phyloP scores from a whole-genome alignment of 2,329 filamentous ascomycete species.

The Fulvia fulva region DNA sequence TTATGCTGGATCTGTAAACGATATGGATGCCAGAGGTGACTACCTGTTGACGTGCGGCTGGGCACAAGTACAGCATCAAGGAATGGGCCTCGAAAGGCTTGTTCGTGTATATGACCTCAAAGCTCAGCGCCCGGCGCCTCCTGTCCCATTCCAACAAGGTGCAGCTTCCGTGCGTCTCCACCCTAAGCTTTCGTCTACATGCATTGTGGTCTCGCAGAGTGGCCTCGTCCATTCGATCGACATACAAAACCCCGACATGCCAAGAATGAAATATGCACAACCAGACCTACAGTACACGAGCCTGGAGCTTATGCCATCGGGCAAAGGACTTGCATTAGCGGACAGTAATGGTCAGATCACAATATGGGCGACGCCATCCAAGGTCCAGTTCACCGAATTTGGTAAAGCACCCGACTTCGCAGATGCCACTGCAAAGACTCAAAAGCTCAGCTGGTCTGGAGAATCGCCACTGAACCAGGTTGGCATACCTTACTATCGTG shows the following conservation, averaged over 20 bases:
- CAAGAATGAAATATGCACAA: conserved; percentile 79
- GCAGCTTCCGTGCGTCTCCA: conserved; percentile 96
- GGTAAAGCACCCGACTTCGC: conserved; percentile 74
- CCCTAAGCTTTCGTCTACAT: conserved; percentile 89
- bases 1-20: conserved; percentile 82
- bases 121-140: conserved; percentile 79
- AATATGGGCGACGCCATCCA: conserved; percentile 82
- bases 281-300: conserved; percentile 68
- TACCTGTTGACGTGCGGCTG: conserved; percentile 94
- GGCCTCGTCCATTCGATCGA: conserved; percentile 96
- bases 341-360: conserved; percentile 76
- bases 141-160: conserved; percentile 86
- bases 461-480: conserved; percentile 79
- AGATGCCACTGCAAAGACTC: conserved; percentile 57
- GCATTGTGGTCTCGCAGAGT: conserved; percentile 84
- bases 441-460: conserved; percentile 39
- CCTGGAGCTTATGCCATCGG: conserved; percentile 82
- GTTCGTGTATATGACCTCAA: conserved; percentile 96
- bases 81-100: conserved; percentile 82
- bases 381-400: conserved; percentile 82
- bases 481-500: conserved; percentile 91
- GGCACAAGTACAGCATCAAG: conserved; percentile 73
- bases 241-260: conserved; percentile 86
- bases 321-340: conserved; percentile 76
- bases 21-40: conserved; percentile 96